Percentiles rank a stretch among this genome's conserved stretches.
phyloP scores from a whole-genome alignment of 73 alveolate genomes.

The Paramecium tetraurelia region DNA sequence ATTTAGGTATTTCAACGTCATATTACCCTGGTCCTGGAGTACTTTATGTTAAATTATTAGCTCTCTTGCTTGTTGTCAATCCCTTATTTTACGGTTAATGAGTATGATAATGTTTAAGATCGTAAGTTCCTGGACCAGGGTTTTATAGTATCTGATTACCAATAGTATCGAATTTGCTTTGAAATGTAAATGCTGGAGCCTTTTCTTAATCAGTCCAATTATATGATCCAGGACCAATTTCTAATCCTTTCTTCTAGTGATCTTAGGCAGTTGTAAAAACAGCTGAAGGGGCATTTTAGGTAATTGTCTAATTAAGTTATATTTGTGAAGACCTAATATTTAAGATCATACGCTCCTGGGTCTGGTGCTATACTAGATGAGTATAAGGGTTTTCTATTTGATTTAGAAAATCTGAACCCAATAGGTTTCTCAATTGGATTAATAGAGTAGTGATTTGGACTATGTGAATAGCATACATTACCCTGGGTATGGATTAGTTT shows the following conservation, averaged over 20 bases:
- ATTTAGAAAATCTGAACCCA: background rate
- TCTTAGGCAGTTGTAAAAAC: background rate
- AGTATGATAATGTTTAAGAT: background rate
- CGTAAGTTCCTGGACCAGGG: conserved; percentile 35
- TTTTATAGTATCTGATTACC: background rate
- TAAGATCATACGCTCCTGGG: background rate
- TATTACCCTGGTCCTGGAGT: conserved; percentile 40
- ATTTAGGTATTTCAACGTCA: background rate
- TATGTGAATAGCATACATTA: background rate
- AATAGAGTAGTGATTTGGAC: background rate
- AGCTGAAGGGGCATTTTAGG: background rate
- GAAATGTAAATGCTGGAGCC: conserved; percentile 31
- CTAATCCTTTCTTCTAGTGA: background rate
- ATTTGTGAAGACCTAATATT: background rate
- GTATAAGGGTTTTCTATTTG: background rate
- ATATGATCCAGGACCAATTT: conserved; percentile 14
- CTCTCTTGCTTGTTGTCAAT: conserved; percentile 6
- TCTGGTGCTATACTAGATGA: background rate
- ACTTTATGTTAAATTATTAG: background rate
- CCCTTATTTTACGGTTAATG: conserved; percentile 2
- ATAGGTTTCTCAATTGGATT: background rate
- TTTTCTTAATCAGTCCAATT: background rate
- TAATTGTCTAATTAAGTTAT: background rate
- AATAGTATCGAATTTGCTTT: background rate
- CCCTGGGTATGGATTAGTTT: background rate